Base-by-base conservation (phyloP, 257 asterid species). In the Solanum okadae region DNA sequence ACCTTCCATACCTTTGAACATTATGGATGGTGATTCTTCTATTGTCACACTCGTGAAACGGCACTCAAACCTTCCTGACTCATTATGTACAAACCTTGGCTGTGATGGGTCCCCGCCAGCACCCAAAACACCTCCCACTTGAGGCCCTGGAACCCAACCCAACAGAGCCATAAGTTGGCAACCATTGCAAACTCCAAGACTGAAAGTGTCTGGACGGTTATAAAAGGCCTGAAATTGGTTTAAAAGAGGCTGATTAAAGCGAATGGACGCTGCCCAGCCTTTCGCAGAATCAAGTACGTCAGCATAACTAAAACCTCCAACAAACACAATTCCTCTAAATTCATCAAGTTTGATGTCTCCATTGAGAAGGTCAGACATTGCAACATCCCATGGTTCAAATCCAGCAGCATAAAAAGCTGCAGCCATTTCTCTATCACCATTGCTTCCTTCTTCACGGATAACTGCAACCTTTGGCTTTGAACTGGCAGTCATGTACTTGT, bases 151-250 rank as follows among this genome's bases (percentile, higher is more conserved):
- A 42, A 96, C 95, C 99, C 98, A 96, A 87, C 99, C 98, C 67
- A 95, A 86, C 33, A 96, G 95, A 71, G 99, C 99, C 99, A 96
- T 96, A 38, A 96, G 98, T 93, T 95, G 99, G 89, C 99, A 96
- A 72, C 98, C 99, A 65, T 96, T 96, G 93, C 98, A 95, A 89
- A 95, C 96, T n/a, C 99, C 99, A 18, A 96, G 90, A 86, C 99
- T 95, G 88, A 96, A 96, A 29, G 99, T 95, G 92, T 94, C 98
- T 2, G 95, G 88, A 16, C 98, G 94, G 7, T 93, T 90, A 65
- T 94, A 94, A 78, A 96, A 95, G 85, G 94, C 95, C 90, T 95
- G 98, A 90, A 96, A 96, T 38, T 95, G 98, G 75, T 93, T 90
- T 40, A 96, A 86, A 31, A 96, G 93, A 67, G 96, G 95, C 81